These are phyloP conservation scores for Iris pallida DNA, from an alignment of 116 monocot species.

Conservation along the genomic window DNA sequence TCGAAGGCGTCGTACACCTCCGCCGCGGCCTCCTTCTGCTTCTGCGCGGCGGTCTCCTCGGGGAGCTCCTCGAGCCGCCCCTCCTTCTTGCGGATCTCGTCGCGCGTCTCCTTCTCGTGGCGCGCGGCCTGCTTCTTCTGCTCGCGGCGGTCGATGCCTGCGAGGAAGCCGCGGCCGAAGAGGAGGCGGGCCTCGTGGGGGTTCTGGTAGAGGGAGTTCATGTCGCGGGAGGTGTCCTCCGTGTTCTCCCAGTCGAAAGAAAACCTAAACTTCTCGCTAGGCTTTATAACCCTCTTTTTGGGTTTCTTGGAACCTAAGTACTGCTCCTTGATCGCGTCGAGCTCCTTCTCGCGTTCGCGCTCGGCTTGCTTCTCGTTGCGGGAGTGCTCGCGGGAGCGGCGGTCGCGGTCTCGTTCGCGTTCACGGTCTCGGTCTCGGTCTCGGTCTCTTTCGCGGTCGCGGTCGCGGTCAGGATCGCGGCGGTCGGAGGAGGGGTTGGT, in stretches of 20 bases:
- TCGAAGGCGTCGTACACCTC: constrained; percentile 88
- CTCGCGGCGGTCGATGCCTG: constrained; percentile 86
- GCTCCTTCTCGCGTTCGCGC: constrained; percentile 85
- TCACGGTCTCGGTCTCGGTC: constrained; percentile 52
- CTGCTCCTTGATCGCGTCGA: constrained; percentile 88
- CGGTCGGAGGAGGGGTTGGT: constrained; percentile 15
- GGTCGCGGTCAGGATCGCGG: constrained; percentile 30
- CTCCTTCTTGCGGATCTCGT: constrained; percentile 74
- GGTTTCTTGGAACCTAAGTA: constrained; percentile 94
- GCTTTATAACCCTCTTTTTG: constrained; percentile 95
- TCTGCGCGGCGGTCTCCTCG: constrained; percentile 65
- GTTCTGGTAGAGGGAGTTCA: constrained; percentile 88
- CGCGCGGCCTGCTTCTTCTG: constrained; percentile 89
- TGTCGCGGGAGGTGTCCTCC: constrained; percentile 94
- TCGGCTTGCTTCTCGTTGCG: constrained; percentile 73
- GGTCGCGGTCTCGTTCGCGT: constrained; percentile 46
- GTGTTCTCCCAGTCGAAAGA: constrained; percentile 99
- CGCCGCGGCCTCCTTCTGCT: constrained; percentile 71
- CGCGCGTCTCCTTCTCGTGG: constrained; percentile 81
- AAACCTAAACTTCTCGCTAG: constrained; percentile 96
- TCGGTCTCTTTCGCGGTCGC: constrained; percentile 40
- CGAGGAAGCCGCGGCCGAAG: constrained; percentile 83
- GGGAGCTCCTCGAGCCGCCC: constrained; percentile 59
- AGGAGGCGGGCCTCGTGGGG: constrained; percentile 88
- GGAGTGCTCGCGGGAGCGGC: constrained; percentile 38